Evolutionary conservation across 2,329 filamentous ascomycete species (phyloP).

Genomic region (Colletotrichum abscissum): DNA sequence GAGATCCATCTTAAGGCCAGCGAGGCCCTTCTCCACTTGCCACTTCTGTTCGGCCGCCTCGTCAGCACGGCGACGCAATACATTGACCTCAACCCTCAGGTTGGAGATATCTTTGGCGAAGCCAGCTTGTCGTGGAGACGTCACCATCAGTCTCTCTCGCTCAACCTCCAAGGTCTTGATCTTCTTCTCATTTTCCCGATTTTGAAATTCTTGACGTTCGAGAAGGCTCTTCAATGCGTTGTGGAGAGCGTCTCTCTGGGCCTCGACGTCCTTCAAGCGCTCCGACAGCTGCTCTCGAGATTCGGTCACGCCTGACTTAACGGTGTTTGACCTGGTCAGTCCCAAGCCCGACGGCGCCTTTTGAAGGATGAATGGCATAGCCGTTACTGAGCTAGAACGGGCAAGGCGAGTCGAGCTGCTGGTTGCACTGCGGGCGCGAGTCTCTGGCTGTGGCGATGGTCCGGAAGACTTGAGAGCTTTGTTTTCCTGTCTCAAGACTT

Average conservation of each 20-base stretch:
- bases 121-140: conserved; percentile 77
- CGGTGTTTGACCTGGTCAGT: conserved; percentile 70
- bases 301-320: conserved; percentile 59
- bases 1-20: conserved; percentile 93
- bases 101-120: conserved; percentile 87
- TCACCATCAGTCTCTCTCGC: conserved; percentile 76
- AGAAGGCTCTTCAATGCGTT: conserved; percentile 86
- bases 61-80: conserved; percentile 86
- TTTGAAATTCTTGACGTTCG: conserved; percentile 86
- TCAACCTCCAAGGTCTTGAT: conserved; percentile 82
- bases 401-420: conserved; percentile 52
- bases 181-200: conserved; percentile 84
- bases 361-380: conserved; percentile 54
- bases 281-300: conserved; percentile 79
- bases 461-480: conserved; percentile 63
- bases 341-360: conserved; percentile 49
- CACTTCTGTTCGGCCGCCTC: conserved; percentile 96
- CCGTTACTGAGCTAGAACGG: conserved; percentile 75
- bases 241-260: conserved; percentile 93
- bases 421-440: conserved; percentile 41
- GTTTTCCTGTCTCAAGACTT: conserved; percentile 76
- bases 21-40: conserved; percentile 91
- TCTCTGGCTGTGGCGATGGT: conserved; percentile 22
- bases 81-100: conserved; percentile 85
- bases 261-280: conserved; percentile 89